Evolutionary conservation across 140 eudicot species (phyloP).

Genomic region (Ambrosia hybrid): DNA sequence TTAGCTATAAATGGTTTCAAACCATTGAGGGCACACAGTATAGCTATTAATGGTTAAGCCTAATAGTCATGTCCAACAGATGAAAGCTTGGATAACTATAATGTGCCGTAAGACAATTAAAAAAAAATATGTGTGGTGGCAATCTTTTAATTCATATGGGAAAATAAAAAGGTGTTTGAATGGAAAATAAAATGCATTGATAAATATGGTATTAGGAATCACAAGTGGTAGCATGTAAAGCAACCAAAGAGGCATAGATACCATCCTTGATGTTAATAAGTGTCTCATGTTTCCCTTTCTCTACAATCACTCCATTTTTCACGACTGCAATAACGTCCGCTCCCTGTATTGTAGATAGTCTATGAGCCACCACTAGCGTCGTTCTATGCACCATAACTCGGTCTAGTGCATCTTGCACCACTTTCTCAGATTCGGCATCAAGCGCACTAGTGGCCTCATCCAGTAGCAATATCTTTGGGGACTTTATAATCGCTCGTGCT

Average conservation of each 20-base stretch:
- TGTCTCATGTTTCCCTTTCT: slow-evolving; percentile 59
- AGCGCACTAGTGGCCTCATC: slow-evolving; percentile 87
- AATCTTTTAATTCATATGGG: too few species aligned
- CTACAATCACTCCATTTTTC: slow-evolving; percentile 61
- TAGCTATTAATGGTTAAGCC: too few species aligned
- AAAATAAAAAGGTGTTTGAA: too few species aligned
- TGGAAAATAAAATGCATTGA: background rate
- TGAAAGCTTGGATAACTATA: too few species aligned
- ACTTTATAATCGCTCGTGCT: slow-evolving; percentile 67
- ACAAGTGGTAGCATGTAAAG: slow-evolving; percentile 32
- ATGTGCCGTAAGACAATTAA: too few species aligned
- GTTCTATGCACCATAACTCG: slow-evolving; percentile 54
- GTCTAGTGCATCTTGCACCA: slow-evolving; percentile 69
- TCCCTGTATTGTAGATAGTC: slow-evolving; percentile 49
- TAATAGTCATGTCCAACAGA: too few species aligned
- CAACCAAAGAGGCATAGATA: slow-evolving; percentile 56
- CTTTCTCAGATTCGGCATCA: slow-evolving; percentile 63
- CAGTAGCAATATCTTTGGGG: slow-evolving; percentile 59
- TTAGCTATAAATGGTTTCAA: too few species aligned
- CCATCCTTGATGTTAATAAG: slow-evolving; percentile 48
- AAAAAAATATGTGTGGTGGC: too few species aligned
- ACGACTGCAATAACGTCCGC: slow-evolving; percentile 66
- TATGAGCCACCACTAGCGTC: slow-evolving; percentile 70
- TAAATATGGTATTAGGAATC: background rate
- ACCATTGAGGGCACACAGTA: too few species aligned